A percentile compares a stretch with the other conserved stretches of the same genome.
Conservation (phyloP, 2,329 filamentous ascomycete genomes). For the Fusarium metavorans region DNA sequence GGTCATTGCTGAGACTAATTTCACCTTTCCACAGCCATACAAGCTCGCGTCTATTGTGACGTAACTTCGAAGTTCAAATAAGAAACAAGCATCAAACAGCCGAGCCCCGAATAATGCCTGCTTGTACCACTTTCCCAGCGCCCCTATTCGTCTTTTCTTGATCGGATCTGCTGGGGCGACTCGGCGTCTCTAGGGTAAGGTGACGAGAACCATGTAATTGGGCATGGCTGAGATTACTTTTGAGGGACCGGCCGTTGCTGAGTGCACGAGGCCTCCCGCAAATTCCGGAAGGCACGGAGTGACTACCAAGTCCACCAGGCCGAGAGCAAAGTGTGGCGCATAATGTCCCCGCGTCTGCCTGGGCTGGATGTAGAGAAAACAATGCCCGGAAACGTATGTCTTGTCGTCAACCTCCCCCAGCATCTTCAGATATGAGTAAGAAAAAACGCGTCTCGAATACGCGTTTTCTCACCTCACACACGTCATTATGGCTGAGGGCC, state of each 20-base stretch:
- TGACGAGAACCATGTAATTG: neutral
- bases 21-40: neutral
- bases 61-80: neutral
- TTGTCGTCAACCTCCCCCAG: neutral
- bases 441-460: conserved; percentile 30
- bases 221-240: conserved; percentile 10
- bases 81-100: conserved; percentile 1
- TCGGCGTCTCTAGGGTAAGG: conserved; percentile 23
- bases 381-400: neutral
- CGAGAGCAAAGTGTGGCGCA: conserved; percentile 13
- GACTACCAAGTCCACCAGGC: neutral
- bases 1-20: neutral
- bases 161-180: neutral
- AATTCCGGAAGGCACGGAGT: conserved; percentile 34
- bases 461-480: conserved; percentile 30
- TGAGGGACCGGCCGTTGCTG: conserved; percentile 20
- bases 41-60: neutral
- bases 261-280: conserved; percentile 28
- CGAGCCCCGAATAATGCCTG: neutral
- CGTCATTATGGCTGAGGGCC: conserved; percentile 27
- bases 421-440: neutral
- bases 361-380: neutral
- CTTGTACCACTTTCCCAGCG: neutral
- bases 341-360: neutral
- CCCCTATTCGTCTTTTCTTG: neutral